A percentile compares a stretch with the other conserved stretches of the same genome.
These are phyloP conservation scores for Pyrenopolyporus hunteri DNA, from an alignment of 495 filamentous ascomycete genomes.

Conservation along the genomic window DNA sequence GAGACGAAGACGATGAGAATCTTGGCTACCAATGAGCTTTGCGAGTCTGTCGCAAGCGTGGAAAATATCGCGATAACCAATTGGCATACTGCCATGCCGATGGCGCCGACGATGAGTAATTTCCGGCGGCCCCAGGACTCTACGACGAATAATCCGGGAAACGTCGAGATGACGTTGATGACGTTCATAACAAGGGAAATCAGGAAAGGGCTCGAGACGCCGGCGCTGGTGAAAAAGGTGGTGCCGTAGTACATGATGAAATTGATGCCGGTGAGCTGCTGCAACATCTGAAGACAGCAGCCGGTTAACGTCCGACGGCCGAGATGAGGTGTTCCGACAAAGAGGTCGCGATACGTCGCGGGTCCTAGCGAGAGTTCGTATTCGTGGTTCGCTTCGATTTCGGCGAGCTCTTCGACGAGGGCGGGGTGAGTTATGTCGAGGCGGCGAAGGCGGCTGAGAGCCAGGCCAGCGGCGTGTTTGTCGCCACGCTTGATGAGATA, in stretches of 20 bases:
- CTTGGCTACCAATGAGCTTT: slow-evolving; percentile 59
- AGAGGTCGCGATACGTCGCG: slow-evolving; percentile 74
- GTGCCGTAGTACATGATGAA: slow-evolving; percentile 80
- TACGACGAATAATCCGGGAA: slow-evolving; percentile 76
- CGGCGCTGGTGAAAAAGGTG: slow-evolving; percentile 72
- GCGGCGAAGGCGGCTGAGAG: slow-evolving; percentile 77
- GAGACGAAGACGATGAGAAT: slow-evolving; percentile 79
- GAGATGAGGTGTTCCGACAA: slow-evolving; percentile 64
- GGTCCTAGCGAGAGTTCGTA: slow-evolving; percentile 80
- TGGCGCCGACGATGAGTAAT: slow-evolving; percentile 72
- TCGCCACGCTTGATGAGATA: slow-evolving; percentile 81
- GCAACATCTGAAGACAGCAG: slow-evolving; percentile 63
- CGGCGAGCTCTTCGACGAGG: slow-evolving; percentile 77
- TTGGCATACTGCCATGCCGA: slow-evolving; percentile 77
- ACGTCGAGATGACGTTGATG: slow-evolving; percentile 75
- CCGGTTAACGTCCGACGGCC: slow-evolving; percentile 62
- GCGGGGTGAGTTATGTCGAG: slow-evolving; percentile 77
- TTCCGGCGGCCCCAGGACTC: slow-evolving; percentile 78
- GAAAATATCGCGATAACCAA: slow-evolving; percentile 75
- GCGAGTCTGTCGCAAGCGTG: slow-evolving; percentile 53
- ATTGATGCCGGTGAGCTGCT: slow-evolving; percentile 64
- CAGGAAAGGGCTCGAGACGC: slow-evolving; percentile 68
- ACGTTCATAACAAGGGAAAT: slow-evolving; percentile 77
- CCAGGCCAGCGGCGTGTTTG: slow-evolving; percentile 70
- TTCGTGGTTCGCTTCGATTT: slow-evolving; percentile 89